Evolutionary conservation across 805 yeast genomes (phyloP), one percentile per base, ranked within the genome.

Genomic region (Blastobotrys robertii): DNA sequence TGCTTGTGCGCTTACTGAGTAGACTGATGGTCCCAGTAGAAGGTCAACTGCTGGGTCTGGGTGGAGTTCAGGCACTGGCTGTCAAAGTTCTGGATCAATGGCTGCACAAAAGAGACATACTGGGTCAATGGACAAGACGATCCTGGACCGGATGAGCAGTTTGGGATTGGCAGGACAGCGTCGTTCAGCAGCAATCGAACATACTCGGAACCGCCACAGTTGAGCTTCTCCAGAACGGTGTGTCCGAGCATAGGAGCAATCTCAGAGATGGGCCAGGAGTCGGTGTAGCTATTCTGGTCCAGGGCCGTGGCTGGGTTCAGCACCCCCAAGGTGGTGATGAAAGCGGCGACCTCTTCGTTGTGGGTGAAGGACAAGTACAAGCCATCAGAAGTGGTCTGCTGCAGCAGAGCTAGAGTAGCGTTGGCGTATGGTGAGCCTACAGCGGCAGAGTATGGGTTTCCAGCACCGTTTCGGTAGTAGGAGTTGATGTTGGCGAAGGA

Each of bases 221-320:
- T 55, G 43, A 72, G 57, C 48, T 75, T 65, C 59, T 77, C 81
- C 19, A 73, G 54, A 30, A 72, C 62, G 13, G 74, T 51, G 47
- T 76, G 64, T 2, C 73, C 77, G 32, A 79, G 81, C 77, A 72
- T 73, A 41, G 82, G 82, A 19, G 67, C 67, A 37, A 74, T 57
- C 51, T 76, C 72, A 6, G 68, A 61, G 48, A 63, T 66, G 25
- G 25, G 25, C 25, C 25, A 19, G 25, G 25, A 19, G 25, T 19
- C 25, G 6, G 25, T 19, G 25, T 19, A 19, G 25, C 25, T 19
- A 6, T 19, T 19, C 25, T 19, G 25, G 25, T 19, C 25, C 25
- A 19, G 25, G 25, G 25, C 25, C 4, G 25, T 19, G 25, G 25
- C 25, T 19, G 25, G 25, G 25, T 19, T 19, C 25, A 19, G 25